phyloP scores from a whole-genome alignment of 108 stramenopile genomes.

The Nitzschia inconspicua region DNA sequence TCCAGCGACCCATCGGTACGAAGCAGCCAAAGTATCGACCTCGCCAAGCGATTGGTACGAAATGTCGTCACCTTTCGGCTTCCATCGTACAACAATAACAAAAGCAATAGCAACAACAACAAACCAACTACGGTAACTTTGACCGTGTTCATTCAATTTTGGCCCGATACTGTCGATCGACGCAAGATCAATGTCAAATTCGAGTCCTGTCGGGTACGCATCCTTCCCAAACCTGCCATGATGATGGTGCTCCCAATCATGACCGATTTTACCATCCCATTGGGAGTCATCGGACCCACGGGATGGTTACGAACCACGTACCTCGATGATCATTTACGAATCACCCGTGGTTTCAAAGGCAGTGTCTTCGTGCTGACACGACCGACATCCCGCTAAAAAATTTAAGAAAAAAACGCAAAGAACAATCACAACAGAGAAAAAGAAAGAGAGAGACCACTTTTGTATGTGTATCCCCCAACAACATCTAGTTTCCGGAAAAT shows the following conservation, averaged over 20 bases:
- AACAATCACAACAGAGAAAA: no score
- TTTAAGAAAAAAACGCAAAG: background rate
- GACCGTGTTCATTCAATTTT: conserved; percentile 52
- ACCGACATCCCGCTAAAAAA: no score
- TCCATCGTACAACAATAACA: conserved; percentile 5
- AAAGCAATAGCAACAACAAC: conserved; percentile 6
- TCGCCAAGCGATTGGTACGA: conserved; percentile 55
- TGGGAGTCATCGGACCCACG: conserved; percentile 65
- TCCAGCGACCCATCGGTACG: conserved; percentile 26
- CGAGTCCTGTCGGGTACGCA: conserved; percentile 56
- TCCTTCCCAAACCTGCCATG: no score
- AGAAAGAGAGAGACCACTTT: no score
- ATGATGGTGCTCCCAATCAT: no score
- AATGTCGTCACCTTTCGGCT: conserved; percentile 67
- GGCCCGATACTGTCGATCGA: conserved; percentile 44
- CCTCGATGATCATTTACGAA: conserved; percentile 72
- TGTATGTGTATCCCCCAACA: no score
- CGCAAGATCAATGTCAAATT: conserved; percentile 80
- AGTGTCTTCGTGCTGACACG: conserved; percentile 75
- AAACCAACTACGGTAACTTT: conserved; percentile 26
- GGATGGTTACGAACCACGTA: conserved; percentile 77
- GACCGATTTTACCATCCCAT: conserved; percentile 40
- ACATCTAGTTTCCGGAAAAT: no score
- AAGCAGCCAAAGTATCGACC: conserved; percentile 72
- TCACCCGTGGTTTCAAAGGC: conserved; percentile 83